phyloP scores from a whole-genome alignment of 2,329 filamentous ascomycete genomes.

The Sphaerulina vaccinii region DNA sequence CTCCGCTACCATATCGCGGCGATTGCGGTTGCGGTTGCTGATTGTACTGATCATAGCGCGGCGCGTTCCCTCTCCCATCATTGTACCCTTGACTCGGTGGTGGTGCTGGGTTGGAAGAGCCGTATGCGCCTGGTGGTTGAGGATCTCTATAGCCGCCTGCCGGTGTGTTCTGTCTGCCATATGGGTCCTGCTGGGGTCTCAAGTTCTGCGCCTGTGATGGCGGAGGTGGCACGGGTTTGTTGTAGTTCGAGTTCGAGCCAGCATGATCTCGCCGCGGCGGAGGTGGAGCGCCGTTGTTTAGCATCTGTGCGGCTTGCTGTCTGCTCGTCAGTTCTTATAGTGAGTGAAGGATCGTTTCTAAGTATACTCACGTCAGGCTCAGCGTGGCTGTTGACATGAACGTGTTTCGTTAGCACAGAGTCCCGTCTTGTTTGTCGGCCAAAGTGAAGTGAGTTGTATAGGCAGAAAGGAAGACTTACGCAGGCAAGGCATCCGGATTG shows the following conservation, averaged over 20 bases:
- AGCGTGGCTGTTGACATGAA: constrained; percentile 8
- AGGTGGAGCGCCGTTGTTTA: constrained; percentile 29
- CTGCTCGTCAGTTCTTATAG: constrained; percentile 48
- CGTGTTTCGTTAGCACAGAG: not conserved
- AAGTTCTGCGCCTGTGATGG: constrained; percentile 39
- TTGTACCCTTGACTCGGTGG: constrained; percentile 33
- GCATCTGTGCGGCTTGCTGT: constrained; percentile 54
- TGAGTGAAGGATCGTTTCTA: no score
- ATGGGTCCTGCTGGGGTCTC: constrained; percentile 39
- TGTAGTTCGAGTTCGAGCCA: constrained; percentile 42
- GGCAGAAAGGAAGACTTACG: constrained; percentile 56
- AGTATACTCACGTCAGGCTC: no score
- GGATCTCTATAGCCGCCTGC: constrained; percentile 27
- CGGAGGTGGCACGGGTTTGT: constrained; percentile 44
- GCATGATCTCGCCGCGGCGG: constrained; percentile 29
- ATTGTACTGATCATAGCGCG: constrained; percentile 39
- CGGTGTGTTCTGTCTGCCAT: constrained; percentile 34
- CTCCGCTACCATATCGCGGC: constrained; percentile 23
- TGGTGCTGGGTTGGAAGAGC: constrained; percentile 32
- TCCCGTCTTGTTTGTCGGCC: not conserved
- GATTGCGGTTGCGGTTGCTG: constrained; percentile 20
- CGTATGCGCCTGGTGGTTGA: constrained; percentile 41
- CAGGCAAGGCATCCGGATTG: constrained; percentile 92
- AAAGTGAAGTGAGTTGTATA: constrained; percentile 12
- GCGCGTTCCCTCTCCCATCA: constrained; percentile 32